These are phyloP conservation scores for Erythrobasidium yunnanense DNA, from an alignment of 768 basidiomycete genomes.

Conservation along the genomic window DNA sequence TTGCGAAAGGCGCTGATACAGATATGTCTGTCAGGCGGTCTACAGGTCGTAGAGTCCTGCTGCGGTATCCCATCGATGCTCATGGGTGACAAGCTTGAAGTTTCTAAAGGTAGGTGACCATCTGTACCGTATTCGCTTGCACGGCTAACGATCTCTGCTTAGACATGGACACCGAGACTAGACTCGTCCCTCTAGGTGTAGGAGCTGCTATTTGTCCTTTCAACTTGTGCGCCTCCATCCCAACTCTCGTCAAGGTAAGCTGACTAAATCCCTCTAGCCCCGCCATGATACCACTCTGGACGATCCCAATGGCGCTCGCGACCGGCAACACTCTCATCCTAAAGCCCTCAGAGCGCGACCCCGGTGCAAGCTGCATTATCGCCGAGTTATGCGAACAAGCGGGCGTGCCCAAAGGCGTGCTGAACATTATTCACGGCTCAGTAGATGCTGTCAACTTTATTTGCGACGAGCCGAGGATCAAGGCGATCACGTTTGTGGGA, in stretches of 20 bases:
- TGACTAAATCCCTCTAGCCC: neutral
- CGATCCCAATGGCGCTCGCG: constrained; percentile 64
- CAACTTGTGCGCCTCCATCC: constrained; percentile 41
- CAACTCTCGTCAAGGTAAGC: neutral
- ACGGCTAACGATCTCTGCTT: too few relatives aligned
- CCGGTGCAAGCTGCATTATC: constrained; percentile 94
- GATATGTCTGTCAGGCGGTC: neutral
- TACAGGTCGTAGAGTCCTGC: constrained; percentile 47
- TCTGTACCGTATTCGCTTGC: too few relatives aligned
- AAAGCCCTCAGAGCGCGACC: constrained; percentile 93
- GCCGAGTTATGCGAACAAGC: constrained; percentile 85
- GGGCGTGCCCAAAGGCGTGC: constrained; percentile 56
- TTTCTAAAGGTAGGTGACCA: too few relatives aligned
- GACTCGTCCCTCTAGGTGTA: constrained; percentile 75
- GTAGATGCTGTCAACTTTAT: constrained; percentile 79
- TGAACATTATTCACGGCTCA: constrained; percentile 84
- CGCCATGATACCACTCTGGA: constrained; percentile 89
- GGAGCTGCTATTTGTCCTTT: constrained; percentile 57
- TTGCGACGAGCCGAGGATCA: constrained; percentile 81
- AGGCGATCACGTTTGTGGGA: constrained; percentile 92
- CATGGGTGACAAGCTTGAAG: constrained; percentile 83
- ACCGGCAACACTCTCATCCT: constrained; percentile 90
- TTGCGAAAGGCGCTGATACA: constrained; percentile 54
- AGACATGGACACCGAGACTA: constrained; percentile 86
- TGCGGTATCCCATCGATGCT: constrained; percentile 69